These are phyloP conservation scores for Ogataea hybrid DNA, from an alignment of 1,139 yeast species.

Conservation along the genomic window DNA sequence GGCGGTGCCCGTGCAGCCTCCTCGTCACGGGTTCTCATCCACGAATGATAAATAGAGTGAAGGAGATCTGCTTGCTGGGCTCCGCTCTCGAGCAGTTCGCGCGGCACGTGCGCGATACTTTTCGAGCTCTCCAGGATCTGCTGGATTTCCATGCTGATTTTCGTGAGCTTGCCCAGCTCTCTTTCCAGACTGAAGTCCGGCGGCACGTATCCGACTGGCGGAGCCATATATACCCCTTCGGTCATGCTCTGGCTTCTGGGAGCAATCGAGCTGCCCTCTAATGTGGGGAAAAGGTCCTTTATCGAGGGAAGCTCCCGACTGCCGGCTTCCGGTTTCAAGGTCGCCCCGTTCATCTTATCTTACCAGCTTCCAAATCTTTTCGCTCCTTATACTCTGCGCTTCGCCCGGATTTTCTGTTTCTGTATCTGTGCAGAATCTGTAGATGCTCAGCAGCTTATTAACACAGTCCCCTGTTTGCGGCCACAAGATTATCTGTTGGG, in stretches of 20 bases:
- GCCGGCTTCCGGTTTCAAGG: conserved; percentile 4
- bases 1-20: conserved; percentile 9
- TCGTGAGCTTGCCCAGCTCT: conserved; percentile 15
- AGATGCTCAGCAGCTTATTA: neutral
- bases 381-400: conserved; percentile 3
- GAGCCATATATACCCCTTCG: conserved; percentile 3
- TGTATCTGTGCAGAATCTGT: conserved; percentile 5
- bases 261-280: conserved; percentile 6
- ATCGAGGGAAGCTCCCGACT: conserved; percentile 21
- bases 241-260: conserved; percentile 5
- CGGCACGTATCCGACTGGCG: conserved; percentile 5
- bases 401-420: conserved; percentile 5
- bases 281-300: conserved; percentile 21
- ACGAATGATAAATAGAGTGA: conserved; percentile 15
- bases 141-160: conserved; percentile 19
- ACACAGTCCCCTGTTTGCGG: neutral
- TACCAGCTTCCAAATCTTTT: neutral
- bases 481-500: neutral
- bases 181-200: conserved; percentile 7
- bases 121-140: conserved; percentile 11
- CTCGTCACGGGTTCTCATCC: conserved; percentile 15
- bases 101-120: conserved; percentile 14
- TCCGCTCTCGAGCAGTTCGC: conserved; percentile 19
- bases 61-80: conserved; percentile 15
- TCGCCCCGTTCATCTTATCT: conserved; percentile 8